phyloP scores from a whole-genome alignment of 768 basidiomycete genomes.

The Pisolithus albus region DNA sequence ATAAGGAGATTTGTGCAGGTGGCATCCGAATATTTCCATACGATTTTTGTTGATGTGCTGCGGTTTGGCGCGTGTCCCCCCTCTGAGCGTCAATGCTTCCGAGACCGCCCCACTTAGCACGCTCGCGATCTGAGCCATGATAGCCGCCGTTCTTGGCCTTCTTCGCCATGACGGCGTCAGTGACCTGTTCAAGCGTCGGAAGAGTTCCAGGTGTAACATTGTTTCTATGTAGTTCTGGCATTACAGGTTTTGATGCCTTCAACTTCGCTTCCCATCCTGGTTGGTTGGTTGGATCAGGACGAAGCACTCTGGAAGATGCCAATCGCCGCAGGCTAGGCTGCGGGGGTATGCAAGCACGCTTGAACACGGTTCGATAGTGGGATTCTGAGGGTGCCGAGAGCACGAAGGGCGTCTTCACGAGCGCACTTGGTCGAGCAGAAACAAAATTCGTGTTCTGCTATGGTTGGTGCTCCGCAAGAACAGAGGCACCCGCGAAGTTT shows the following conservation, averaged over 20 bases:
- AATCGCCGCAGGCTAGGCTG: not conserved
- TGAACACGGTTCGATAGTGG: constrained; percentile 22
- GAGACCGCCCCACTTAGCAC: constrained; percentile 1
- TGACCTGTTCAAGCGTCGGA: constrained; percentile 17
- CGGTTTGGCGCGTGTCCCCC: not conserved
- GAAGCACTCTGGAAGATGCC: not conserved
- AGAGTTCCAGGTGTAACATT: not conserved
- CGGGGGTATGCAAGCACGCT: constrained; percentile 9
- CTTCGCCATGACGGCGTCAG: constrained; percentile 6
- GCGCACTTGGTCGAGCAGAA: constrained; percentile 25
- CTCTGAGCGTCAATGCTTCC: not conserved
- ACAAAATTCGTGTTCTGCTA: constrained; percentile 21
- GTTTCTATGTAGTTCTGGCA: not conserved
- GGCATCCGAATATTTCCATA: not conserved
- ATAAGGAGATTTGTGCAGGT: constrained; percentile 7
- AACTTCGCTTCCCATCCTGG: not conserved
- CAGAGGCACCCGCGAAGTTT: constrained; percentile 9
- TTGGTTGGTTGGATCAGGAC: not conserved
- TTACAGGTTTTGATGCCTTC: not conserved
- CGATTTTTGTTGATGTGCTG: not conserved
- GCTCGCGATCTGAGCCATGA: not conserved
- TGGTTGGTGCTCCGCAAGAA: constrained; percentile 20
- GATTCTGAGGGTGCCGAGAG: constrained; percentile 14
- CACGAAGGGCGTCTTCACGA: constrained; percentile 20
- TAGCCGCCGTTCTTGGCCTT: constrained; percentile 1